phyloP scores from a whole-genome alignment of 768 basidiomycete genomes.

The Amanita molliuscula region DNA sequence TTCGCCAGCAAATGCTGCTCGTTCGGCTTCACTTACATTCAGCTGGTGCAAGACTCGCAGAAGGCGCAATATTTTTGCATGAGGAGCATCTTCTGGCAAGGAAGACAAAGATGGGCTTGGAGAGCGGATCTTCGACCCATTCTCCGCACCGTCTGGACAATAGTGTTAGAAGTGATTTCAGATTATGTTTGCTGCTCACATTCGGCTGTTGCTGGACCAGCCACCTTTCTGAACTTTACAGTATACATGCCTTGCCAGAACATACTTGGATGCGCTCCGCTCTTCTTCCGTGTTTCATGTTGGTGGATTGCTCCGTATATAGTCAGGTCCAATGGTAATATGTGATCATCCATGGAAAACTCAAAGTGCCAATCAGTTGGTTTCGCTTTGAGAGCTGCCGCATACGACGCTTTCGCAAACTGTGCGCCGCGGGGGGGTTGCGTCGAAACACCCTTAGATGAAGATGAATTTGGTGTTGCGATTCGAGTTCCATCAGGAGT shows the following conservation, averaged over 20 bases:
- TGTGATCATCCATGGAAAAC: constrained; percentile 87
- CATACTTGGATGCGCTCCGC: constrained; percentile 52
- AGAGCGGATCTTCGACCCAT: constrained; percentile 42
- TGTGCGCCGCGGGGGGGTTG: constrained; percentile 19
- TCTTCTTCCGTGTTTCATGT: constrained; percentile 73
- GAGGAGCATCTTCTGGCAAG: constrained; percentile 73
- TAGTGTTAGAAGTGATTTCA: not conserved
- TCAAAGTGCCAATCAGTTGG: constrained; percentile 96
- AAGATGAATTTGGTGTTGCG: constrained; percentile 66
- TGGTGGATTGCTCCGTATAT: constrained; percentile 96
- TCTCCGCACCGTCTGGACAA: constrained; percentile 32
- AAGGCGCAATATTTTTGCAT: constrained; percentile 84
- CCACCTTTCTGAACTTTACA: constrained; percentile 87
- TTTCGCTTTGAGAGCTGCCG: constrained; percentile 86
- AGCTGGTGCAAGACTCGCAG: constrained; percentile 81
- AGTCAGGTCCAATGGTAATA: constrained; percentile 78
- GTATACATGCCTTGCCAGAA: constrained; percentile 90
- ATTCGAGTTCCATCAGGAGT: constrained; percentile 95
- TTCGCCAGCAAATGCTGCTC: constrained; percentile 36
- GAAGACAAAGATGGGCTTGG: constrained; percentile 64
- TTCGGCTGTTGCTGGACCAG: constrained; percentile 62
- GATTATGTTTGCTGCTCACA: constrained; percentile 27
- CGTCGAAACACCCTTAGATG: constrained; percentile 27
- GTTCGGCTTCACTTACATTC: constrained; percentile 64
- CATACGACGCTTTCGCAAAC: constrained; percentile 63